phyloP scores from a whole-genome alignment of 805 yeast species.

The Nakazawaea ishiwadae region DNA sequence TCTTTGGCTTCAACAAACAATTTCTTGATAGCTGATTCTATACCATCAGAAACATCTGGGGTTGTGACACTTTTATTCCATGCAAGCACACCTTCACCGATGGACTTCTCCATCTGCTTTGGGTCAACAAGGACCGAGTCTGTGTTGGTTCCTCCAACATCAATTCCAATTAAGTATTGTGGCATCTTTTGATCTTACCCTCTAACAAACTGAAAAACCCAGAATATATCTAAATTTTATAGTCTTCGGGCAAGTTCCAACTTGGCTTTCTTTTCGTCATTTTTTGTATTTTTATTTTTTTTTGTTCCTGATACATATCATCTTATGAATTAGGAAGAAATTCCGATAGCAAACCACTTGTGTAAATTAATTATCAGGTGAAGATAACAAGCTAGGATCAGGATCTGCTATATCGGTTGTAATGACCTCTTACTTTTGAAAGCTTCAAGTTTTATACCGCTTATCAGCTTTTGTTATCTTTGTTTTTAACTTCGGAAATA shows the following conservation, averaged over 20 bases:
- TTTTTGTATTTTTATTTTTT: too few species aligned
- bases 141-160: conserved; percentile 50
- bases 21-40: conserved; percentile 29
- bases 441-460: too few species aligned
- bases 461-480: too few species aligned
- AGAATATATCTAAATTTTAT: background rate
- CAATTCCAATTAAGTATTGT: conserved; percentile 36
- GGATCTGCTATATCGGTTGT: too few species aligned
- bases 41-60: conserved; percentile 38
- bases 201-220: background rate
- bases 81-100: conserved; percentile 31
- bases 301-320: too few species aligned
- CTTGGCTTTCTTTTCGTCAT: too few species aligned
- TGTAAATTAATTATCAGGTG: too few species aligned
- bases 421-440: too few species aligned
- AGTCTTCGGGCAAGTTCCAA: background rate
- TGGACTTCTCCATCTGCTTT: conserved; percentile 15
- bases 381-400: too few species aligned
- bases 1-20: conserved; percentile 23
- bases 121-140: conserved; percentile 43
- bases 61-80: conserved; percentile 42
- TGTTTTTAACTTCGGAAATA: too few species aligned
- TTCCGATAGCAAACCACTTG: too few species aligned
- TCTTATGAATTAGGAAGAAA: too few species aligned
- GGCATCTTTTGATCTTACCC: conserved; percentile 1